Evolutionary conservation across 179 eudicot genomes (phyloP), one percentile per base, ranked within the genome.

Genomic region (Amaranthus tricolor): DNA sequence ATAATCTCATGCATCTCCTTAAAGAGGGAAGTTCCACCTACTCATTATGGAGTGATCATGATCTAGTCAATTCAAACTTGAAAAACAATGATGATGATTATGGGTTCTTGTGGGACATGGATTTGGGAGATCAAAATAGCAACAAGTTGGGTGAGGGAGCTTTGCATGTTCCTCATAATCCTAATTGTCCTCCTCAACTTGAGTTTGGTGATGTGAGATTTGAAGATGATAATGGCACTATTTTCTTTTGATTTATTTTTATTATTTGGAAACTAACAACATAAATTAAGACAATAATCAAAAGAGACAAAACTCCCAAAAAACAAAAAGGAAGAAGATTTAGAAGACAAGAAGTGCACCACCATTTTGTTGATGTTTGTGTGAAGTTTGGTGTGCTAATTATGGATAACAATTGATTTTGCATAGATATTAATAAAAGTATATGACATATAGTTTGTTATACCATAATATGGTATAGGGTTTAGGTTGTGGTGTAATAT

Each of bases 101-200:
- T 50, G 83, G 75, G 60, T 77, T 79, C 4, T 50, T 75, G 66
- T 85, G 80, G 82, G 80, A 80, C 68, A 77, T 82, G 81, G 78
- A 72, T 44, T 64, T 81, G 76, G 85, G 54, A 9, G 79, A 78
- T 54, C 64, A 40, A 11, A 74, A 62, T 48, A 53, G 44, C 70
- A 72, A 15, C 16, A 62, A 79, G 43, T 62, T 77, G 12, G 77
- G 63, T 43, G 76, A 71, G 7, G 80, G 75, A 68, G 49, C 13
- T 50, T 50, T 67, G 14, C 56, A 67, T 20, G 57, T 67, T 67
- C 71, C 50, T 44, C 62, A 50, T 62, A 53, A 53, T 70, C 62
- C 57, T 62, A 53, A 53, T 70, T 55, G 21, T 68, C 70, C 70
- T 17, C 68, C 74, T 43, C 77, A 73, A 76, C 80, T 68, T 74